These are phyloP conservation scores for Acanthamoeba rhysodes DNA, from an alignment of 208 protist species.

Conservation along the genomic window DNA sequence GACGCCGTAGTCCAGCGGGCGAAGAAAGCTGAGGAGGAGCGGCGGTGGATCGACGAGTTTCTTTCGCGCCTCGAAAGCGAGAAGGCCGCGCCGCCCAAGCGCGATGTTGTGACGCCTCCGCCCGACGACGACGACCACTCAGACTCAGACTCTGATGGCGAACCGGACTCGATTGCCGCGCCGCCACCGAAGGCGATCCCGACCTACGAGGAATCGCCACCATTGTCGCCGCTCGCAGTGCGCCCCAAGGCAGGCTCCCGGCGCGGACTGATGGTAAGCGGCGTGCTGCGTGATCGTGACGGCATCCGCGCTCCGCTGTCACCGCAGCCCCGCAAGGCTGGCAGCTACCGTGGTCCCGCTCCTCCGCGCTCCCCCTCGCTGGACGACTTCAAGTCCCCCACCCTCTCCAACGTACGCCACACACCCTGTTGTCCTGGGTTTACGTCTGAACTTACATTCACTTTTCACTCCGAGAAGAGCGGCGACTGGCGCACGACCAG, in stretches of 20 bases:
- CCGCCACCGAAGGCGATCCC: too few species aligned
- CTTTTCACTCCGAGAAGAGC: too few species aligned
- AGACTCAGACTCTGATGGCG: neutral
- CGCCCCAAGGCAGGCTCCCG: neutral
- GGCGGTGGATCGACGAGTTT: neutral
- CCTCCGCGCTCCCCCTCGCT: too few species aligned
- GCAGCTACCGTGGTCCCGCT: neutral
- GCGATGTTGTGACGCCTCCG: neutral
- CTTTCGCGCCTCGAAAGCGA: slow-evolving; percentile 9
- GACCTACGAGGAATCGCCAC: too few species aligned
- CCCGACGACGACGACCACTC: neutral
- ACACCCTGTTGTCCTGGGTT: too few species aligned
- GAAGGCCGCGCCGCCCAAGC: neutral
- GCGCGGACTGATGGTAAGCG: neutral
- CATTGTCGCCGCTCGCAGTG: neutral
- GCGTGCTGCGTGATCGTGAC: neutral
- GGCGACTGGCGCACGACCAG: too few species aligned
- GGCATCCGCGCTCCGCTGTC: neutral
- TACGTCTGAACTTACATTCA: too few species aligned
- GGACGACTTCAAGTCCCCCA: too few species aligned
- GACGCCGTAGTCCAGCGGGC: too few species aligned
- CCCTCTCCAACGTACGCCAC: too few species aligned
- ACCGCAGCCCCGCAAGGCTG: neutral
- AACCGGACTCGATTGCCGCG: neutral
- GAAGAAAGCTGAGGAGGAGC: neutral